phyloP scores from a whole-genome alignment of 495 filamentous ascomycete species.

The Aspergillus olivimuriae region DNA sequence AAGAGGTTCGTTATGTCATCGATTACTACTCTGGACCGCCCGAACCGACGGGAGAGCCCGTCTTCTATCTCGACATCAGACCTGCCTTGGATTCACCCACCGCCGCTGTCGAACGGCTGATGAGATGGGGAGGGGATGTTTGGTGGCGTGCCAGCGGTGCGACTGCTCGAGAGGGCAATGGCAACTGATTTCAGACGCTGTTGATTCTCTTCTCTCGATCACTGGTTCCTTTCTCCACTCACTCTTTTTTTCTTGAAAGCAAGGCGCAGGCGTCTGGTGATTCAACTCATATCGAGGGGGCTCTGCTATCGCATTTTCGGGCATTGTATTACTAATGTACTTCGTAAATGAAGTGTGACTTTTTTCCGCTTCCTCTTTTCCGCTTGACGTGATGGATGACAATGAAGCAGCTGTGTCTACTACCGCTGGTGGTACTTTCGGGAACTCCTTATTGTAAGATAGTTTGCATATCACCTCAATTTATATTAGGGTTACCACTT shows the following conservation, averaged over 20 bases:
- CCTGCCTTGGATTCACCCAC: constrained; percentile 83
- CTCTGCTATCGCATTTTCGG: neutral
- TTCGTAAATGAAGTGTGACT: neutral
- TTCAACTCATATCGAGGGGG: neutral
- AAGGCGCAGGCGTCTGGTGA: constrained; percentile 23
- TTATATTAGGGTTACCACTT: too few relatives aligned
- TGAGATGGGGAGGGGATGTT: constrained; percentile 88
- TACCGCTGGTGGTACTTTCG: too few relatives aligned
- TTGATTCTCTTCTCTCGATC: too few relatives aligned
- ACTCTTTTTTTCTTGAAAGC: constrained; percentile 14
- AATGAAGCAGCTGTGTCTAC: neutral
- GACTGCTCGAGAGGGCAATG: constrained; percentile 42
- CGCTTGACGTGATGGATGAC: neutral
- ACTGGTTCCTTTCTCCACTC: constrained; percentile 19
- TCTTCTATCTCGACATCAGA: constrained; percentile 96
- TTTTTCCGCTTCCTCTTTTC: neutral
- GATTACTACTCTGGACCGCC: constrained; percentile 91
- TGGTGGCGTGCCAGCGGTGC: constrained; percentile 87
- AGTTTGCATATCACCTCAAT: too few relatives aligned
- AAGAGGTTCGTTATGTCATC: constrained; percentile 91
- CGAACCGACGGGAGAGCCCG: constrained; percentile 84
- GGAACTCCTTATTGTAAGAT: too few relatives aligned
- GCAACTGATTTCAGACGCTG: constrained; percentile 5
- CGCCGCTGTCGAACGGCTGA: constrained; percentile 71
- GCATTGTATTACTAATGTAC: neutral